Evolutionary conservation across 169 alveolate genomes (phyloP), one percentile per base, ranked within the genome.

Genomic region (Eimeria tenella): DNA sequence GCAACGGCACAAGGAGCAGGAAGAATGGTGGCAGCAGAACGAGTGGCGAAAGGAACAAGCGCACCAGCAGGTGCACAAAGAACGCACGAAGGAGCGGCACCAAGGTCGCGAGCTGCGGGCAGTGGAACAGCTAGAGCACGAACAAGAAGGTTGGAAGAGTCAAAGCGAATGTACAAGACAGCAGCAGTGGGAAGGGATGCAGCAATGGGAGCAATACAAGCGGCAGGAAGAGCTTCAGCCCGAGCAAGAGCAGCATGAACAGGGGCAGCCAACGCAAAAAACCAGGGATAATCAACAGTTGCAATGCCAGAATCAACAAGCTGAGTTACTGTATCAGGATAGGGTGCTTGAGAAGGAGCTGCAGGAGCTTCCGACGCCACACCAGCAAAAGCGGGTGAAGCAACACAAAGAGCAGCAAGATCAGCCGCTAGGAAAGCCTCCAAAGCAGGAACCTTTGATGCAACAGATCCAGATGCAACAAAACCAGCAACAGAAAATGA

Each of bases 321-420:
- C 15, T 17, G 31, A 52, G 71, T 50, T 7, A 52, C 55, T 8
- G 23, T 15, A 74, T 1, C 62, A 74, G 60, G 11, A 74, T 5
- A 42, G 50, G 60, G 15, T 9, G 62, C 84, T 25, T 8, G n/a
- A 8, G 84, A 13, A 74, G 84, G 25, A 25, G 60, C 84, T 25
- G 84, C 84, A 74, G 31, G 58, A 74, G n/a, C n/a, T 23, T 10
- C 84, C 8, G n/a, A 52, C 21, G 23, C 84, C 23, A 31, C 84
- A 74, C 8, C 31, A 10, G 31, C 58, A 7, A 19, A 55, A 42
- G 17, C 60, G 8, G 9, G 31, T 31, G 60, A 25, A 74, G 60
- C 58, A 42, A 9, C 84, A 74, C 25, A 1, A 25, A 42, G 84
- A 74, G 25, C 31, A 5, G 60, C 55, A 74, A 25, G 58, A 74